phyloP scores from a whole-genome alignment of 73 alveolate genomes.

The Uronychia binucleata region DNA sequence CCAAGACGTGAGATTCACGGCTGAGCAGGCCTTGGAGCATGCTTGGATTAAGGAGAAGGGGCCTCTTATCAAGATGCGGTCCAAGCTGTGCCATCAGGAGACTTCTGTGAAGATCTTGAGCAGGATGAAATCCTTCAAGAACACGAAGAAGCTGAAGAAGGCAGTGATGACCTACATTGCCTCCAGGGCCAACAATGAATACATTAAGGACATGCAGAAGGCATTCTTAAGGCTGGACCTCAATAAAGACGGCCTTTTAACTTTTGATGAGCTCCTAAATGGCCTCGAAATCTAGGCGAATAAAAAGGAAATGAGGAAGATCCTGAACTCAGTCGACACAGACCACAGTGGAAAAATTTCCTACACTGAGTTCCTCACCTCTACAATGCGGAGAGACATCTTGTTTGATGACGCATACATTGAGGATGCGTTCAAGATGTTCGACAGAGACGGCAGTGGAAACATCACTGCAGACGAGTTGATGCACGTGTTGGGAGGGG shows the following conservation, averaged over 20 bases:
- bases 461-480: constrained; percentile 72
- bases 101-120: not conserved
- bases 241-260: not conserved
- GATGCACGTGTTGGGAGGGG: constrained; percentile 62
- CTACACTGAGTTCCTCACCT: constrained; percentile 1
- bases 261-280: not conserved
- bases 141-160: not conserved
- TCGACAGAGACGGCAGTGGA: constrained; percentile 75
- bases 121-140: not conserved
- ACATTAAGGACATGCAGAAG: not conserved
- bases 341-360: constrained; percentile 8
- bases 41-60: not conserved
- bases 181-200: not conserved
- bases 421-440: constrained; percentile 48
- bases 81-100: constrained; percentile 50
- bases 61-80: constrained; percentile 38
- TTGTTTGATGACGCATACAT: not conserved
- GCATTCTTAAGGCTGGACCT: not conserved
- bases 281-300: not conserved
- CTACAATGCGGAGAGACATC: not conserved
- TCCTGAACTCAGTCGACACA: not conserved
- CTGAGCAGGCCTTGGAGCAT: constrained; percentile 60
- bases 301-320: not conserved
- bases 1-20: constrained; percentile 68
- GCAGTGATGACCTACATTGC: constrained; percentile 11